Evolutionary conservation across 805 yeast genomes (phyloP).

Genomic region (Yamadazyma akitaensis): DNA sequence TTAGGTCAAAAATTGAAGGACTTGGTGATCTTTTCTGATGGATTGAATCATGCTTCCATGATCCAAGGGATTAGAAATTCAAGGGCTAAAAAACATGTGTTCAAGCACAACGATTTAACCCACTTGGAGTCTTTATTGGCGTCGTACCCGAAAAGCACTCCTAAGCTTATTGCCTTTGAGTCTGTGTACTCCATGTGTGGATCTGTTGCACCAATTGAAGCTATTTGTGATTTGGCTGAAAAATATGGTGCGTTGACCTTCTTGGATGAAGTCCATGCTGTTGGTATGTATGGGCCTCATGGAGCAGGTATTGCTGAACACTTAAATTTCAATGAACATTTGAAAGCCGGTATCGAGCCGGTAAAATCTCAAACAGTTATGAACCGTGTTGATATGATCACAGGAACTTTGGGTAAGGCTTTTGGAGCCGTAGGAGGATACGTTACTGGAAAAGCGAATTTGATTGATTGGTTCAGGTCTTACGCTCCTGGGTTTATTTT

Average conservation of each 20-base stretch:
- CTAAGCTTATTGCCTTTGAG: conserved; percentile 95
- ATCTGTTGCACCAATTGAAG: conserved; percentile 88
- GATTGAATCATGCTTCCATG: conserved; percentile 96
- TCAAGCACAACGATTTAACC: conserved; percentile 82
- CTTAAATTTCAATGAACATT: conserved; percentile 80
- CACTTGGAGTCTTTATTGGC: conserved; percentile 80
- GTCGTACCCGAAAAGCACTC: conserved; percentile 78
- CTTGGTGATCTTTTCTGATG: conserved; percentile 89
- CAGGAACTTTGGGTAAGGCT: conserved; percentile 97
- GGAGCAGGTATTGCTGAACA: conserved; percentile 99
- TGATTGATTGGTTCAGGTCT: conserved; percentile 94
- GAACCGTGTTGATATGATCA: conserved; percentile 92
- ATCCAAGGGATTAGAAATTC: conserved; percentile 93
- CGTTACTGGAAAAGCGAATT: conserved; percentile 78
- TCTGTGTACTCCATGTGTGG: conserved; percentile 99
- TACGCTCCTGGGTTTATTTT: conserved; percentile 97
- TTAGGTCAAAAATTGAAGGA: conserved; percentile 89
- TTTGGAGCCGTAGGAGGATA: conserved; percentile 98
- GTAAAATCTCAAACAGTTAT: conserved; percentile 51
- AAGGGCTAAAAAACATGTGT: conserved; percentile 80
- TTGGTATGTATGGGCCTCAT: conserved; percentile 98
- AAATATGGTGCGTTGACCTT: conserved; percentile 97
- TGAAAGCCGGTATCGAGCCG: conserved; percentile 57
- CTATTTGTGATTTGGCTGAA: conserved; percentile 92
- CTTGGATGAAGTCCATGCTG: conserved; percentile 98